Evolutionary conservation across 495 filamentous ascomycete genomes (phyloP).

Genomic region (Xylaria sp.): DNA sequence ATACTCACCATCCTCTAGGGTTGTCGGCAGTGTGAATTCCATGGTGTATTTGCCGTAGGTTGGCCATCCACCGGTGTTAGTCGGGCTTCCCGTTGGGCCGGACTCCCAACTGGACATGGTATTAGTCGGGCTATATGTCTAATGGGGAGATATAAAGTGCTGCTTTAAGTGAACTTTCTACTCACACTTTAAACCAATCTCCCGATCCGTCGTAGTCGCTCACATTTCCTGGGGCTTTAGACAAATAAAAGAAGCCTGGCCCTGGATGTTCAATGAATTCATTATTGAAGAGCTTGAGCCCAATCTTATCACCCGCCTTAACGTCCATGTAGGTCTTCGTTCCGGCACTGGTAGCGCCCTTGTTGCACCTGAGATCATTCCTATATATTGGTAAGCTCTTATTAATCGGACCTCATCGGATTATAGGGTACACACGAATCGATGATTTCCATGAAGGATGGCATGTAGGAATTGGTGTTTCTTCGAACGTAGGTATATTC

Average conservation of each 20-base stretch:
- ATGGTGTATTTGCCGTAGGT: conserved; percentile 48
- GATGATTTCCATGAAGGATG: conserved; percentile 50
- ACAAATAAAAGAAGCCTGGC: conserved; percentile 55
- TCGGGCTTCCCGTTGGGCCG: conserved; percentile 40
- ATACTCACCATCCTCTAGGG: conserved; percentile 60
- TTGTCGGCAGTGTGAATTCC: conserved; percentile 57
- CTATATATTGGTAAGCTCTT: conserved; percentile 26
- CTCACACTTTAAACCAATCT: conserved; percentile 61
- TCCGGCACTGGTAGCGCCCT: conserved; percentile 43
- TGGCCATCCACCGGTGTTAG: conserved; percentile 44
- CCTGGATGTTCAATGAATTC: conserved; percentile 57
- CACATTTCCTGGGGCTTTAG: conserved; percentile 52
- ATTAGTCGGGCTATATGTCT: not conserved
- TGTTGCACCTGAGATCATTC: conserved; percentile 58
- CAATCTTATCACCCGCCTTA: conserved; percentile 54
- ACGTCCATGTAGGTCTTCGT: conserved; percentile 44
- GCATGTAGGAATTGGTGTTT: conserved; percentile 51
- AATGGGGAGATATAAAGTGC: not conserved
- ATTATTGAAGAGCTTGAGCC: conserved; percentile 54
- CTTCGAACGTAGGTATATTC: conserved; percentile 51
- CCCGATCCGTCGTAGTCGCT: conserved; percentile 55
- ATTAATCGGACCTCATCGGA: not conserved
- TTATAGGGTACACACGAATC: conserved; percentile 30
- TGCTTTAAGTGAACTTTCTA: conserved; percentile 13
- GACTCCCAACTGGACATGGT: conserved; percentile 36